Percentiles rank a stretch among this genome's conserved stretches.
These are phyloP conservation scores for Apiotrichum akiyoshidainum DNA, from an alignment of 1,284 basidiomycete species.

Conservation along the genomic window DNA sequence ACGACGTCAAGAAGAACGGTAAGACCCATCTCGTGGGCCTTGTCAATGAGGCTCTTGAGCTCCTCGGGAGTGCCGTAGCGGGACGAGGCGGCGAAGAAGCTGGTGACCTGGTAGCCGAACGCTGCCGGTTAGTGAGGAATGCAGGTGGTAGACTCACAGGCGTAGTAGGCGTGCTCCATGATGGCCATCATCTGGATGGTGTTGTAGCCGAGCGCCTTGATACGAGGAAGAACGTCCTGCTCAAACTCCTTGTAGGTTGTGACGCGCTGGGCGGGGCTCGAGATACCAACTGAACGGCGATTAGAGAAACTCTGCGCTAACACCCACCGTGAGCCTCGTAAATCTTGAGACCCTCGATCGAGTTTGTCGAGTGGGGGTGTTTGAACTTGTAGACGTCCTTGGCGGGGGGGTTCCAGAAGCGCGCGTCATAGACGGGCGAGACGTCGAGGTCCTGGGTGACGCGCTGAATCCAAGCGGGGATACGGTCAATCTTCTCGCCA, in stretches of 20 bases:
- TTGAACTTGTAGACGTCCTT: constrained; percentile 76
- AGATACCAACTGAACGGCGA: constrained; percentile 78
- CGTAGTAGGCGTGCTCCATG: constrained; percentile 99
- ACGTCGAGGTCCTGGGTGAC: constrained; percentile 89
- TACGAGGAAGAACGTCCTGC: constrained; percentile 74
- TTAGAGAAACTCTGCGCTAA: not conserved
- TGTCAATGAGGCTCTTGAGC: constrained; percentile 90
- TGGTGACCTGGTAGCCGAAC: constrained; percentile 97
- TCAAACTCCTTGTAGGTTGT: constrained; percentile 97
- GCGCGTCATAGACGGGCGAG: constrained; percentile 89
- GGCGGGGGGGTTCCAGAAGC: constrained; percentile 94
- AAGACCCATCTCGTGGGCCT: constrained; percentile 87
- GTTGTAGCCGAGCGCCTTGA: constrained; percentile 90
- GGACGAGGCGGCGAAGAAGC: constrained; percentile 95
- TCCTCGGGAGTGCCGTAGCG: constrained; percentile 91
- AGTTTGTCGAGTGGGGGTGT: constrained; percentile 53
- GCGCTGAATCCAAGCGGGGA: constrained; percentile 90
- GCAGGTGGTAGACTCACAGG: constrained; percentile 58
- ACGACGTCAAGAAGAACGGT: constrained; percentile 94
- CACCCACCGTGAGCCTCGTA: constrained; percentile 81
- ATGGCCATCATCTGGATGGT: constrained; percentile 95
- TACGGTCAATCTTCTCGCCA: constrained; percentile 78
- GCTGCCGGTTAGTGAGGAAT: constrained; percentile 54
- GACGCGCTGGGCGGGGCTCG: constrained; percentile 78
- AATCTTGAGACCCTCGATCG: constrained; percentile 65